Conservation (phyloP, 2,329 filamentous ascomycete genomes). For the Fusarium heterosporum region DNA sequence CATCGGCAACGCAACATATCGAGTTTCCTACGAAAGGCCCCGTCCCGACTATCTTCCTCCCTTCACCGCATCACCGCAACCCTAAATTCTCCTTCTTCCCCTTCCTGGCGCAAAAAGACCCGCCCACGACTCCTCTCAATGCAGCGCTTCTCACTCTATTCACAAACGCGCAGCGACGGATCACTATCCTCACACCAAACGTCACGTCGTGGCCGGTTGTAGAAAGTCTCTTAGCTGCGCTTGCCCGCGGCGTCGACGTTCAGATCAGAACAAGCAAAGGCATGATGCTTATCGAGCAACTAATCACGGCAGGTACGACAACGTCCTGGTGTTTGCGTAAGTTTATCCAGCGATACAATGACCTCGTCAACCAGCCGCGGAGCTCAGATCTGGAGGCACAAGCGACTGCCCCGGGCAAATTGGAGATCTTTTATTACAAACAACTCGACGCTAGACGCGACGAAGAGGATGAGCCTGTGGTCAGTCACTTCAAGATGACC, state of each 20-base stretch:
- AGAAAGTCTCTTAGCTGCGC: slow-evolving; percentile 68
- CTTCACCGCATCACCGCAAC: slow-evolving; percentile 78
- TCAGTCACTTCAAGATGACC: slow-evolving; percentile 82
- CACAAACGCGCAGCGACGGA: slow-evolving; percentile 64
- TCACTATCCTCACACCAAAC: slow-evolving; percentile 83
- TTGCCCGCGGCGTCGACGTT: slow-evolving; percentile 75
- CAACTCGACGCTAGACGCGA: slow-evolving; percentile 49
- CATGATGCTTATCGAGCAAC: slow-evolving; percentile 83
- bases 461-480: slow-evolving; percentile 69
- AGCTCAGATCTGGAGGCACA: slow-evolving; percentile 58
- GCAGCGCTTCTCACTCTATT: slow-evolving; percentile 71
- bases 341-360: slow-evolving; percentile 67
- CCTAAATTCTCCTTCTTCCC: slow-evolving; percentile 71
- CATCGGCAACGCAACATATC: slow-evolving; percentile 49
- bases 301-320: slow-evolving; percentile 82
- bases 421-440: slow-evolving; percentile 71
- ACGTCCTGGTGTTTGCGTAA: slow-evolving; percentile 72
- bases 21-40: slow-evolving; percentile 39
- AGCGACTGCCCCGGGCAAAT: slow-evolving; percentile 56
- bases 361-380: slow-evolving; percentile 38
- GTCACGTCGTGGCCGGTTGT: slow-evolving; percentile 76
- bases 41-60: slow-evolving; percentile 73
- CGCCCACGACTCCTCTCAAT: slow-evolving; percentile 76
- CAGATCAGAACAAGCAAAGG: slow-evolving; percentile 73
- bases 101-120: slow-evolving; percentile 61